Percentiles rank a stretch among this genome's conserved stretches.
These are phyloP conservation scores for Phylloporus arenicola DNA, from an alignment of 768 basidiomycete genomes.

Conservation along the genomic window DNA sequence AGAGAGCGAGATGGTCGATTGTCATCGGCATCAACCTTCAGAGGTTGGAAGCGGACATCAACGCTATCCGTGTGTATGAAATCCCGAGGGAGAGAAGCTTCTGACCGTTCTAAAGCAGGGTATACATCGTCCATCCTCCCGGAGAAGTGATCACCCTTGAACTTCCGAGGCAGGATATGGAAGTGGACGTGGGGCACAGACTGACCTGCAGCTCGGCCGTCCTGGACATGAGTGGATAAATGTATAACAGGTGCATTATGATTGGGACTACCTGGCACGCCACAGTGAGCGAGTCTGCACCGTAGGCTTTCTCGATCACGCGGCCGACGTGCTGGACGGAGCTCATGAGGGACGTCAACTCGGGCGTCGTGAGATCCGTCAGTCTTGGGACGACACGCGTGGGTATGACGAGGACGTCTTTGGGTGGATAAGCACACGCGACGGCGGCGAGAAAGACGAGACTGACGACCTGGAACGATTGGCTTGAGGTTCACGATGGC, in stretches of 20 bases:
- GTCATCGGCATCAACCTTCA: constrained; percentile 69
- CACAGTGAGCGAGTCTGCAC: constrained; percentile 78
- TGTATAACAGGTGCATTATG: not conserved
- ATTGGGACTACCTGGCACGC: constrained; percentile 70
- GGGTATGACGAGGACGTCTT: constrained; percentile 63
- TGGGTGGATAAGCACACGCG: constrained; percentile 1
- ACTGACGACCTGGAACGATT: constrained; percentile 89
- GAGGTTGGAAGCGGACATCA: constrained; percentile 29
- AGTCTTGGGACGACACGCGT: constrained; percentile 52
- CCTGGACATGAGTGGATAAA: constrained; percentile 41
- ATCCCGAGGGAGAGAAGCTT: constrained; percentile 44
- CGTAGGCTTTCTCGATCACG: constrained; percentile 77
- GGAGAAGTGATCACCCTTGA: constrained; percentile 61
- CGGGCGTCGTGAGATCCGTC: constrained; percentile 51
- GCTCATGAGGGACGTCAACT: constrained; percentile 75
- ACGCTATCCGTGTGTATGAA: constrained; percentile 19
- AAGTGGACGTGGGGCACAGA: constrained; percentile 82
- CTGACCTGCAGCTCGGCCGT: constrained; percentile 83
- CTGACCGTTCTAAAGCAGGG: constrained; percentile 66
- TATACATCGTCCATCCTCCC: constrained; percentile 69
- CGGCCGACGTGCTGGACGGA: constrained; percentile 75
- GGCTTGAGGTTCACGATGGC: constrained; percentile 96
- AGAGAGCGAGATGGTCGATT: constrained; percentile 53
- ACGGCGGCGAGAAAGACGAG: not conserved
- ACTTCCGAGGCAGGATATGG: constrained; percentile 82